phyloP scores from a whole-genome alignment of 2,329 filamentous ascomycete species.

The Fusarium drepaniforme region DNA sequence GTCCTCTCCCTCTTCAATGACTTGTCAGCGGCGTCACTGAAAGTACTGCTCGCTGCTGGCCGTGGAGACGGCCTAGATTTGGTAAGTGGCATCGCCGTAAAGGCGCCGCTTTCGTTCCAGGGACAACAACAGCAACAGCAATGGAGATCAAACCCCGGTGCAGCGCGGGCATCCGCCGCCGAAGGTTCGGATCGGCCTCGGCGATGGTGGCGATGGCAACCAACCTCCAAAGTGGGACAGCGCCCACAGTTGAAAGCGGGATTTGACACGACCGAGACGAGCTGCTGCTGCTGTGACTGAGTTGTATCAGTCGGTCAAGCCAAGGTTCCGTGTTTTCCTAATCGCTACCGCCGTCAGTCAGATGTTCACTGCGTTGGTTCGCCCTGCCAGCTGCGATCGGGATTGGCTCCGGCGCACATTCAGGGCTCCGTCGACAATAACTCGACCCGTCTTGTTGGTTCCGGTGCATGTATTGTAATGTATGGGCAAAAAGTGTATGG shows the following conservation, averaged over 20 bases:
- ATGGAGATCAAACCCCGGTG: slow-evolving; percentile 5
- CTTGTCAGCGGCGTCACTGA: slow-evolving; percentile 16
- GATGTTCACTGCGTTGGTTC: slow-evolving; percentile 19
- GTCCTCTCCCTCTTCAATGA: slow-evolving; percentile 6
- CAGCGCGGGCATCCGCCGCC: slow-evolving; percentile 28
- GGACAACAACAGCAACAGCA: background rate
- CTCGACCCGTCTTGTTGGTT: slow-evolving; percentile 1
- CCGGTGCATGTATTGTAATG: slow-evolving; percentile 6
- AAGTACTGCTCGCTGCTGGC: slow-evolving; percentile 20
- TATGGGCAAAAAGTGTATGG: background rate
- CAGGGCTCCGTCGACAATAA: background rate
- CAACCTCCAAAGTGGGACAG: slow-evolving; percentile 22
- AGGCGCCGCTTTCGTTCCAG: slow-evolving; percentile 1
- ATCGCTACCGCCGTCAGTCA: slow-evolving; percentile 33
- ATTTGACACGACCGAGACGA: background rate
- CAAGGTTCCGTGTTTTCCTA: slow-evolving; percentile 23
- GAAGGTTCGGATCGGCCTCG: slow-evolving; percentile 20
- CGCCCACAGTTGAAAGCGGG: slow-evolving; percentile 8
- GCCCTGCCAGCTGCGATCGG: slow-evolving; percentile 2
- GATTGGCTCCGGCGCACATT: slow-evolving; percentile 7
- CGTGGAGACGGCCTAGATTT: slow-evolving; percentile 37
- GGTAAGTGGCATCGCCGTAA: slow-evolving; percentile 37
- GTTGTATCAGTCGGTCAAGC: slow-evolving; percentile 23
- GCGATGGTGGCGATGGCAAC: slow-evolving; percentile 10
- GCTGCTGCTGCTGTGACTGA: background rate